Evolutionary conservation across 805 yeast species (phyloP).

Genomic region (Lipomyces orientalis): DNA sequence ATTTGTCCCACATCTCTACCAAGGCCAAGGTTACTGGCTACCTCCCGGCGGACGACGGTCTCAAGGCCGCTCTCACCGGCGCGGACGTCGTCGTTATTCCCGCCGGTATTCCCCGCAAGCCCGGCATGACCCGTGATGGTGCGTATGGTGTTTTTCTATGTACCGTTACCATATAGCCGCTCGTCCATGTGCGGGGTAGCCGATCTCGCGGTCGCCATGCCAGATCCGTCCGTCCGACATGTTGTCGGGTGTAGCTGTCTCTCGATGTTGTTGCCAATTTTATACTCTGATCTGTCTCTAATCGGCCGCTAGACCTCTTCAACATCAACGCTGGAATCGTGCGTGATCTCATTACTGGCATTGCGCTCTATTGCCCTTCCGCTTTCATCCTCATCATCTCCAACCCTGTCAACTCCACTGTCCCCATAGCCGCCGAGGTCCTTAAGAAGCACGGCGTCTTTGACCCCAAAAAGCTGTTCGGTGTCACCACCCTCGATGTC

Average conservation of each 20-base stretch:
- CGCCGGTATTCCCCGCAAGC: slow-evolving; percentile 92
- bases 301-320: slow-evolving; percentile 56
- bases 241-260: not conserved
- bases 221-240: not conserved
- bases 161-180: not conserved
- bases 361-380: slow-evolving; percentile 71
- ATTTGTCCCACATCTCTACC: slow-evolving; percentile 81
- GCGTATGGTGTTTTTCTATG: not conserved
- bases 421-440: slow-evolving; percentile 84
- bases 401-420: slow-evolving; percentile 93
- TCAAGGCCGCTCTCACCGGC: slow-evolving; percentile 71
- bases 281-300: not conserved
- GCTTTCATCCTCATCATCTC: slow-evolving; percentile 84
- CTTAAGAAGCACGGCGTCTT: slow-evolving; percentile 69
- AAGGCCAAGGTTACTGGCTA: slow-evolving; percentile 63
- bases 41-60: slow-evolving; percentile 68
- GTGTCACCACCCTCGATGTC: slow-evolving; percentile 87
- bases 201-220: not conserved
- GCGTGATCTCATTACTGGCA: slow-evolving; percentile 71
- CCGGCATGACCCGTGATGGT: slow-evolving; percentile 91
- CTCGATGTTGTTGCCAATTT: not conserved
- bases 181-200: not conserved
- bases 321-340: slow-evolving; percentile 83
- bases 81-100: slow-evolving; percentile 89
- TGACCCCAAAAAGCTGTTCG: slow-evolving; percentile 76